Evolutionary conservation across 2,329 filamentous ascomycete genomes (phyloP).

Genomic region (Xylaria sp.): DNA sequence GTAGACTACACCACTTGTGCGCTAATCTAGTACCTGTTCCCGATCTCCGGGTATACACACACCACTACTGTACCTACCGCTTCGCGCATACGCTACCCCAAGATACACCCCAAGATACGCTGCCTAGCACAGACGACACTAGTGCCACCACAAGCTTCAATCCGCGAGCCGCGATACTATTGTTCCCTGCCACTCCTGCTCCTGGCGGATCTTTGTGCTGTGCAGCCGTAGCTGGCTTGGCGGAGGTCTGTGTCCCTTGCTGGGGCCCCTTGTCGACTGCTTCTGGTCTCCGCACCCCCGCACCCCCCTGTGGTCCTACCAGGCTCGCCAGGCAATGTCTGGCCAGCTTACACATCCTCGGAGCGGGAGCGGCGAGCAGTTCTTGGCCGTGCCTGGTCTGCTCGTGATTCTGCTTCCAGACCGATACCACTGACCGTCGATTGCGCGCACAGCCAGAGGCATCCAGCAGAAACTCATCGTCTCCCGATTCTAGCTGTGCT

Average conservation of each 20-base stretch:
- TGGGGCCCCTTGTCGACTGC: constrained; percentile 17
- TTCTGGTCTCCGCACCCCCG: not conserved
- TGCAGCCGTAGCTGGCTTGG: constrained; percentile 19
- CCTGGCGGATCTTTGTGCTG: not conserved
- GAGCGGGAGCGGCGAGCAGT: constrained; percentile 13
- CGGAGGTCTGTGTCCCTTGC: constrained; percentile 11
- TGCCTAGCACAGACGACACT: not conserved
- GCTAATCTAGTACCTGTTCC: not conserved
- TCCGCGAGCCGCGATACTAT: not conserved
- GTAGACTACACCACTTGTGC: not conserved
- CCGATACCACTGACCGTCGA: constrained; percentile 18
- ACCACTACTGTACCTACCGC: not conserved
- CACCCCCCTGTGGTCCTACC: not conserved
- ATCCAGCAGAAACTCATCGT: constrained; percentile 10
- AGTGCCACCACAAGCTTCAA: not conserved
- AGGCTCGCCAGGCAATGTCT: not conserved
- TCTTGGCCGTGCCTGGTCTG: not conserved
- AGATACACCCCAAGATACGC: not conserved
- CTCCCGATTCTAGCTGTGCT: constrained; percentile 8
- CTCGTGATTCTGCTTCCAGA: constrained; percentile 2
- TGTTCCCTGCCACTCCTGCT: not conserved
- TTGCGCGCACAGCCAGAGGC: constrained; percentile 15
- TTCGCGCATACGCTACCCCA: not conserved
- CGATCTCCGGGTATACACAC: not conserved
- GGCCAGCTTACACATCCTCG: constrained; percentile 15